Percentiles rank a stretch among this genome's conserved stretches.
These are phyloP conservation scores for Secale cereale DNA, from an alignment of 176 grass and related monocot genomes.

Conservation along the genomic window DNA sequence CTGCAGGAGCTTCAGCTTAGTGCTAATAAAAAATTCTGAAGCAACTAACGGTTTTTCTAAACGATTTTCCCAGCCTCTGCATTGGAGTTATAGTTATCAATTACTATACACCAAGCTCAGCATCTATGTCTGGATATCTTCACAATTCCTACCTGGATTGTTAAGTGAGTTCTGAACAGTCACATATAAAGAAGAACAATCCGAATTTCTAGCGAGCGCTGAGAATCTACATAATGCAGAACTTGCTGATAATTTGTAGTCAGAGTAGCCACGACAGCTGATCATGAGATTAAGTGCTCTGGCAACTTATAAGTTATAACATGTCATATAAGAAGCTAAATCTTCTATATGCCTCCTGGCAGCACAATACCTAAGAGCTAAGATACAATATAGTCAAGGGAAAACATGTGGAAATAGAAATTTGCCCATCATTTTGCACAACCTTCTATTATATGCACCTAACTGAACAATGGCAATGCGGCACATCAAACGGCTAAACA, in stretches of 20 bases:
- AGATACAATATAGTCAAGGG: neutral
- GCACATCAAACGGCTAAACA: neutral
- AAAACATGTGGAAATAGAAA: neutral
- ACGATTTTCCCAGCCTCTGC: neutral
- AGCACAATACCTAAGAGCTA: too few species aligned
- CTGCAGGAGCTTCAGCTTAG: neutral
- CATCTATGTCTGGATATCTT: conserved; percentile 1
- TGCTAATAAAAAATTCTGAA: neutral
- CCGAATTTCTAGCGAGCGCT: neutral
- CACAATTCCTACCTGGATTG: neutral
- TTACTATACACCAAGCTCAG: neutral
- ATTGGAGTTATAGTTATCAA: neutral
- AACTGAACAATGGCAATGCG: conserved; percentile 1
- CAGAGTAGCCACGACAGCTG: neutral
- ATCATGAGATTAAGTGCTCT: neutral
- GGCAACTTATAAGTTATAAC: too few species aligned
- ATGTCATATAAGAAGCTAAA: too few species aligned
- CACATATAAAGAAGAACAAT: neutral
- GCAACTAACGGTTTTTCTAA: neutral
- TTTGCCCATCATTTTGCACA: neutral
- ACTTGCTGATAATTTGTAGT: neutral
- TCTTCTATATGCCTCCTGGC: too few species aligned
- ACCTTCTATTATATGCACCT: neutral
- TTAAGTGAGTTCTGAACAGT: neutral
- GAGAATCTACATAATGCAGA: neutral